These are phyloP conservation scores for Austropuccinia psidii DNA, from an alignment of 1,284 basidiomycete species.

Conservation along the genomic window DNA sequence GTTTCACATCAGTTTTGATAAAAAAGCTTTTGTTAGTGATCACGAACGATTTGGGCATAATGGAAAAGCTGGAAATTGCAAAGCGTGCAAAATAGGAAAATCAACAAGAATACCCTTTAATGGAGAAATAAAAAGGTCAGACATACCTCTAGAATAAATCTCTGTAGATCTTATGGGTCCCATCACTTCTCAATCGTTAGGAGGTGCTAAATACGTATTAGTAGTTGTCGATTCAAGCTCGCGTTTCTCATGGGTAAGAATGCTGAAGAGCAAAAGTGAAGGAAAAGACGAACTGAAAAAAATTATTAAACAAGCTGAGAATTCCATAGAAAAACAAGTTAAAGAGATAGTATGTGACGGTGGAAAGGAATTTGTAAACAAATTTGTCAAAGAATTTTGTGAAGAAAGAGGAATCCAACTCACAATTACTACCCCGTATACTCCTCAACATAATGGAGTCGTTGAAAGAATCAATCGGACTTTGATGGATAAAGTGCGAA, in stretches of 20 bases:
- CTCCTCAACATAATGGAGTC: conserved; percentile 3
- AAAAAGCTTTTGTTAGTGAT: too few species aligned
- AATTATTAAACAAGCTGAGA: neutral
- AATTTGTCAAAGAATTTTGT: neutral
- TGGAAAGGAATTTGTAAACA: conserved; percentile 3
- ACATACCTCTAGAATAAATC: too few species aligned
- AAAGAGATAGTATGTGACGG: conserved; percentile 8
- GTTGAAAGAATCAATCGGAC: neutral
- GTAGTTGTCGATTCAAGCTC: too few species aligned
- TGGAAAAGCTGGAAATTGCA: neutral
- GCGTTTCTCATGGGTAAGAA: too few species aligned
- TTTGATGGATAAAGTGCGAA: neutral
- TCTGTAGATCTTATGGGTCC: too few species aligned
- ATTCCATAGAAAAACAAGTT: neutral
- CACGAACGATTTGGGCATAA: neutral
- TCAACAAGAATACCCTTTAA: too few species aligned
- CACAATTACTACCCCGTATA: neutral
- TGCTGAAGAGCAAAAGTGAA: neutral
- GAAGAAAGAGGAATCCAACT: neutral
- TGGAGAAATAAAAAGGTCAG: too few species aligned
- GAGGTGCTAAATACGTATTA: too few species aligned
- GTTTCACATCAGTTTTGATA: too few species aligned
- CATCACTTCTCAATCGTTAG: neutral
- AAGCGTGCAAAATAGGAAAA: neutral
- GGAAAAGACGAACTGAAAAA: too few species aligned